phyloP scores from a whole-genome alignment of 768 basidiomycete genomes.

The Suillus lakei region DNA sequence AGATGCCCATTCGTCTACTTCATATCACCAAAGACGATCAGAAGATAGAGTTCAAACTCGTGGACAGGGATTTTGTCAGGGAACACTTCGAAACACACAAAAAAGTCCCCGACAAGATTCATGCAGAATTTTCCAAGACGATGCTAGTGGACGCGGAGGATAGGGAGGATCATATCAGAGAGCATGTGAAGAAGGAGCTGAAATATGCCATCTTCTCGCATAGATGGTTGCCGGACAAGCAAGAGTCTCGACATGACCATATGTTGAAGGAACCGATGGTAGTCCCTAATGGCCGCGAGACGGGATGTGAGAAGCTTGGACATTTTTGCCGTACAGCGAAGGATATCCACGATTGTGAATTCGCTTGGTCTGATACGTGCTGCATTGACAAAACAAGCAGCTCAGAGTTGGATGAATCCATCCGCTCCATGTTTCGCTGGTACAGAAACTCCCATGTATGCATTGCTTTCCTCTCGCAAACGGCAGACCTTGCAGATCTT shows the following conservation, averaged over 20 bases:
- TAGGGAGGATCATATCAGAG: background rate
- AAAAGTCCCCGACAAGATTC: background rate
- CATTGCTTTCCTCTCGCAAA: slow-evolving; percentile 13
- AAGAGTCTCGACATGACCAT: background rate
- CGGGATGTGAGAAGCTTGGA: slow-evolving; percentile 9
- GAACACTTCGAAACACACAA: background rate
- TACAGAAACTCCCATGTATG: slow-evolving; percentile 19
- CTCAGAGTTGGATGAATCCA: slow-evolving; percentile 21
- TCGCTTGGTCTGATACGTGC: slow-evolving; percentile 19
- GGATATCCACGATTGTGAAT: background rate
- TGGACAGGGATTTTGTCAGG: background rate
- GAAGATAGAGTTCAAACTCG: background rate
- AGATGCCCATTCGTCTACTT: background rate
- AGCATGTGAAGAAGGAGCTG: background rate
- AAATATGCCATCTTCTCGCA: slow-evolving; percentile 13
- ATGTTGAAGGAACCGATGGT: background rate
- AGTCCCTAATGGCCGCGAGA: too few species aligned
- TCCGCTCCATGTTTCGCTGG: slow-evolving; percentile 25
- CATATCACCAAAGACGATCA: background rate
- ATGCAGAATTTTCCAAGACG: background rate
- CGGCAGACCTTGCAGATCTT: background rate
- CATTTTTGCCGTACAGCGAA: slow-evolving; percentile 9
- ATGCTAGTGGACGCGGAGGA: background rate
- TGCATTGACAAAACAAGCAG: slow-evolving; percentile 24
- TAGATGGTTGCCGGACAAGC: background rate